Evolutionary conservation across 371 early-diverging fungal species (phyloP), one percentile per base, ranked within the genome.

Genomic region (Sporodiniella umbellata): DNA sequence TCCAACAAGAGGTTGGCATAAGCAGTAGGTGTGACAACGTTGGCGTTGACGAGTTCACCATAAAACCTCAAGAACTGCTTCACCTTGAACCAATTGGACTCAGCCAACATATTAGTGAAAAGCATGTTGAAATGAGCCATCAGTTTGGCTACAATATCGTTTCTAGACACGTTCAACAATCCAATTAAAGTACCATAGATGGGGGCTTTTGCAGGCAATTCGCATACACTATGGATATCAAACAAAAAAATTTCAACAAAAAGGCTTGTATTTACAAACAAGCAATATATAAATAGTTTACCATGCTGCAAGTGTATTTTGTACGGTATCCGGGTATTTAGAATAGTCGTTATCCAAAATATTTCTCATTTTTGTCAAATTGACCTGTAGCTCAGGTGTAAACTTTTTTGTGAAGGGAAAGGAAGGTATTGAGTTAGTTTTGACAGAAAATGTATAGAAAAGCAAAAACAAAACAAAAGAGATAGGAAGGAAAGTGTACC

Each of bases 41-140:
- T 87, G 42, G 87, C 74, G 60, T 83, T 86, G 47, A 90, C 87
- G 25, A 92, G 75, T 67, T 90, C 86, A 21, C 84, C 91, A 70
- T 90, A 88, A 63, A 87, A 95, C 42, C 93, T 79, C 46, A 85
- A 62, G 25, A 88, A 53, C 33, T 90, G 73, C 69, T 94, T 94
- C 46, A 87, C 78, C 33, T 78, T 76, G 10, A 80, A 75, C 84
- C 89, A 90, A 21, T 82, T 71, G 22, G 84, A 72, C 15, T 84
- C 58, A 2, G 65, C 61, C 0, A 78, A 49, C 14, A 80, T 68
- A 54, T 78, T 64, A 14, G 63, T 56, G 14, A 92, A 75, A 11
- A 85, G 62, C 5, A 47, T 51, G 39, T 69, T 68, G 40, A 75
- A 58, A 26, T 51, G 63, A 4, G 46, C 30, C 58, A 75, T 62